Evolutionary conservation across 192 early-diverging fungal genomes (phyloP).

Genomic region (Backusella tuberculispora): DNA sequence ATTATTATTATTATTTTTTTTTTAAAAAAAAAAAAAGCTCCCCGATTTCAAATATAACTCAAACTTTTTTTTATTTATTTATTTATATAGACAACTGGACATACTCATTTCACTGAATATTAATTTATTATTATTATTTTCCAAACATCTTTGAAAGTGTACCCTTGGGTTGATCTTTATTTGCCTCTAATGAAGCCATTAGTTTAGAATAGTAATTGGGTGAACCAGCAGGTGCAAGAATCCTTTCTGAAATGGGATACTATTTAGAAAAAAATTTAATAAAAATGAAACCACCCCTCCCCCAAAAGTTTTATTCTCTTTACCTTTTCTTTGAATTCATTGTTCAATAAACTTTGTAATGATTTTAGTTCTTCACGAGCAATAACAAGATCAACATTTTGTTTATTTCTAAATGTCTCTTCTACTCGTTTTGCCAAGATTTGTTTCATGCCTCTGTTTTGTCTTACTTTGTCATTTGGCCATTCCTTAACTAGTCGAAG

Average conservation of each 20-base stretch:
- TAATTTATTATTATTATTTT: background rate
- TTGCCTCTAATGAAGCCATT: conserved; percentile 51
- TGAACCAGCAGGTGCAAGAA: conserved; percentile 56
- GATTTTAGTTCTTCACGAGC: conserved; percentile 49
- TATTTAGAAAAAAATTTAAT: conserved; percentile 21
- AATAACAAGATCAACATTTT: conserved; percentile 33
- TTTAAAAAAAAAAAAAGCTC: too few species aligned
- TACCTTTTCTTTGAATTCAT: conserved; percentile 61
- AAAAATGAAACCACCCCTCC: background rate
- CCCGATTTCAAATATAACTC: background rate
- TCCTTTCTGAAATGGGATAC: conserved; percentile 61
- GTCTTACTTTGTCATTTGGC: conserved; percentile 72
- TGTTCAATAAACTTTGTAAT: conserved; percentile 45
- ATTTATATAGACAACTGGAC: conserved; percentile 33
- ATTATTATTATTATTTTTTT: too few species aligned
- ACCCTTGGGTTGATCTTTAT: conserved; percentile 49
- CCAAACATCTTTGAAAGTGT: conserved; percentile 36
- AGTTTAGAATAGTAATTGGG: conserved; percentile 60
- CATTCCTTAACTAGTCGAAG: conserved; percentile 61
- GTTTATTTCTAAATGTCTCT: conserved; percentile 46
- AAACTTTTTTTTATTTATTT: background rate
- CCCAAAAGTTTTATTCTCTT: background rate
- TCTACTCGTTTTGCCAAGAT: conserved; percentile 57
- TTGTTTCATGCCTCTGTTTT: conserved; percentile 68
- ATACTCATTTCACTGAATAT: conserved; percentile 41